These are phyloP conservation scores for Nasturtium officinale DNA, from an alignment of 345 rosid genomes.

Conservation along the genomic window DNA sequence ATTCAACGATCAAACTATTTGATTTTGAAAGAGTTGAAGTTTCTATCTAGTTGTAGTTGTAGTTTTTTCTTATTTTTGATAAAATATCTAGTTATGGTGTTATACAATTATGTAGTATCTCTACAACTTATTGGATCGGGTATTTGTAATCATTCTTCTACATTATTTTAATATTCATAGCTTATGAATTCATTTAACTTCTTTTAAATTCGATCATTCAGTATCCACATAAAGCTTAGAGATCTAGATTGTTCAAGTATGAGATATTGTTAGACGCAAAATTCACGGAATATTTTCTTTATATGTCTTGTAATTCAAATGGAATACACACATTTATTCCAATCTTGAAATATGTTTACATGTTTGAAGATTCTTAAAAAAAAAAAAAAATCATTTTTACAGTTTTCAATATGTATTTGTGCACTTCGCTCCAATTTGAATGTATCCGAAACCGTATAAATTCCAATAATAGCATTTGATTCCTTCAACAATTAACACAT, in stretches of 20 bases:
- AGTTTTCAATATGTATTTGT: no score
- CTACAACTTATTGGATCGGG: not conserved
- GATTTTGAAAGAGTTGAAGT: not conserved
- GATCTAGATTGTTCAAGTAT: not conserved
- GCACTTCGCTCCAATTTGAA: not conserved
- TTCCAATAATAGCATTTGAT: slow-evolving; percentile 3
- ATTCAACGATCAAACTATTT: not conserved
- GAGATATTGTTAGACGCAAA: not conserved
- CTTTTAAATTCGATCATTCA: no score
- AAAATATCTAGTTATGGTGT: not conserved
- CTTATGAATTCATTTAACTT: no score
- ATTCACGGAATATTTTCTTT: not conserved
- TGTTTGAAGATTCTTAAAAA: not conserved
- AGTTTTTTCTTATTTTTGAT: no score
- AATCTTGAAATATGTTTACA: no score
- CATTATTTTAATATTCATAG: no score
- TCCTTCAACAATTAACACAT: slow-evolving; percentile 20
- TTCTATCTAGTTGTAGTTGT: not conserved
- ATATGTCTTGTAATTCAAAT: not conserved
- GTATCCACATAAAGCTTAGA: not conserved
- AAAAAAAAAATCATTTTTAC: not conserved
- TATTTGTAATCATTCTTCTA: not conserved
- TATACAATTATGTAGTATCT: not conserved
- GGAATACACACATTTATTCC: no score
- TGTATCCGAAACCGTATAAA: not conserved